These are phyloP conservation scores for Volvox africanus DNA, from an alignment of 139 green algal species.

Conservation along the genomic window DNA sequence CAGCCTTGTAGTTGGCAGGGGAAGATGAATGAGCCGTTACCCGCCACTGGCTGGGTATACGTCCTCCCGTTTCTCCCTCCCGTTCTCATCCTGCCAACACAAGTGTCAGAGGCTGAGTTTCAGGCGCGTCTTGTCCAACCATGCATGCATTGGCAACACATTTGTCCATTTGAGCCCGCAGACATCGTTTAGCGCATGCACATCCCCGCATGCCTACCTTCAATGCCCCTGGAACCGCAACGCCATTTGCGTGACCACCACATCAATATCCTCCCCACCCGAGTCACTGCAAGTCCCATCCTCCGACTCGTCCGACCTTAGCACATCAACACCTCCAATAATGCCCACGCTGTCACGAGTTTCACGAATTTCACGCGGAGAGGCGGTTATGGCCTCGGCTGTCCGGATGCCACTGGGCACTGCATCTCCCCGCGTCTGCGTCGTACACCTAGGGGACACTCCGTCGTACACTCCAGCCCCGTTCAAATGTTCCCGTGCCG, in stretches of 20 bases:
- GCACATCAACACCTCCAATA: neutral
- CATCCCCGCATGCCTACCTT: too few species aligned
- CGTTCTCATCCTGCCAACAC: too few species aligned
- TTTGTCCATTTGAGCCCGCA: too few species aligned
- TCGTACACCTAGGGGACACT: neutral
- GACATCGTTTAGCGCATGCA: too few species aligned
- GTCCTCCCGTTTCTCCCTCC: too few species aligned
- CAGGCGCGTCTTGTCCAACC: too few species aligned
- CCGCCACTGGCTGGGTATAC: too few species aligned
- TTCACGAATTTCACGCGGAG: neutral
- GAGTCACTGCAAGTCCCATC: neutral
- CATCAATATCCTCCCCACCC: neutral
- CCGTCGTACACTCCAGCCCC: neutral
- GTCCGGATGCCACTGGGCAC: too few species aligned
- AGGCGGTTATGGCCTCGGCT: neutral
- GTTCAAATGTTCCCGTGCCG: neutral
- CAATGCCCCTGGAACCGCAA: neutral
- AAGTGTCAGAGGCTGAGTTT: too few species aligned
- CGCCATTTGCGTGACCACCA: neutral
- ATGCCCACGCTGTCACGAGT: neutral
- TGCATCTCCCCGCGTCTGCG: neutral
- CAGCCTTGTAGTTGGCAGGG: too few species aligned
- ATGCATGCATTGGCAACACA: too few species aligned
- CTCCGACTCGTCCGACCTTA: neutral
- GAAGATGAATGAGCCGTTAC: too few species aligned